Evolutionary conservation across 805 yeast genomes (phyloP), one percentile per base, ranked within the genome.

Genomic region (Metschnikowia dekortorum): DNA sequence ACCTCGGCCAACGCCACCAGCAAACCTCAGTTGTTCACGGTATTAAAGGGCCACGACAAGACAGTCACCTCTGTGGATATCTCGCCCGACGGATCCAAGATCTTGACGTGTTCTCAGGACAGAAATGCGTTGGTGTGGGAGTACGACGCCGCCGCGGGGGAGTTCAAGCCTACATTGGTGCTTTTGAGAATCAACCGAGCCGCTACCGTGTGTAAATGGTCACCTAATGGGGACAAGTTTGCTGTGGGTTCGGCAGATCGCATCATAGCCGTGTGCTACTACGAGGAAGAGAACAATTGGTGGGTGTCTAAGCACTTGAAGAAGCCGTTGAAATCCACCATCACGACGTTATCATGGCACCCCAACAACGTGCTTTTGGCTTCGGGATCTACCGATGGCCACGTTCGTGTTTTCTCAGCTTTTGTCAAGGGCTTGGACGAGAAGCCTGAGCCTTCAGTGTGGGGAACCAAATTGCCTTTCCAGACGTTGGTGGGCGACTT

Each of bases 261-360:
- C 53, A 86, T 87, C 55, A 85, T 94, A 68, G 97, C 98, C 8
- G 87, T 94, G 45, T 94, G 99, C 74, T 94, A 91, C 72, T 94
- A 87, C 66, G 99, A 94, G 71, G 87, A 78, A 54, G 97, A 90
- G 61, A 94, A 92, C 67, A 96, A 94, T 67, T 94, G 99, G 99
- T 94, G 99, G 99, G 91, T 94, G 46, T 89, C 98, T 11, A 92
- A 92, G 70, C 99, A 92, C 72, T 86, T 94, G 70, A 91, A 91
- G 75, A 89, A 88, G 69, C 96, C 97, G n/a, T 76, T 94, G 61
- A 84, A 85, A 66, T 86, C 96, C 9, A 89, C 97, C 32, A 79
- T 91, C 58, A 77, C 91, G 57, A 76, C 87, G 42, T 76, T 92
- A 49, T 84, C 84, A 56, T 91, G 99, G 99, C 97, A 94, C 67